Evolutionary conservation across 176 grass and related monocot genomes (phyloP).

Genomic region (Oryza nivara): DNA sequence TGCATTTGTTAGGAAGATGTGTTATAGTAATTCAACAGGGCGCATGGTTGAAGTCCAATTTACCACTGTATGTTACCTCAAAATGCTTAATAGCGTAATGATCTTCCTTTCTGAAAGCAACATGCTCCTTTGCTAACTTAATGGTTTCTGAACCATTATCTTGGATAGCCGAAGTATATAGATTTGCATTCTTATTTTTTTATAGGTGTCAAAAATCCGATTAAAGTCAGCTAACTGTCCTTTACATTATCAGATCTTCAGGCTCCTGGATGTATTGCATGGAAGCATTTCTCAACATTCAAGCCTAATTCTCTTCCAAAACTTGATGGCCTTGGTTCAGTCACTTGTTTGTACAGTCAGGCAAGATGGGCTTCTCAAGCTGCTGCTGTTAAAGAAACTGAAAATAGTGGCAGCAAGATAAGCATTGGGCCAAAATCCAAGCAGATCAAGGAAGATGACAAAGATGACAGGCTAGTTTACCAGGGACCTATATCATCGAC

Average conservation of each 20-base stretch:
- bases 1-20: background rate
- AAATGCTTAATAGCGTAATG: background rate
- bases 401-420: constrained; percentile 64
- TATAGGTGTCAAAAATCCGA: background rate
- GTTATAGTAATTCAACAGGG: background rate
- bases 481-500: constrained; percentile 91
- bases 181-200: background rate
- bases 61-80: background rate
- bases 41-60: background rate
- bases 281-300: constrained; percentile 55
- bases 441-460: constrained; percentile 54
- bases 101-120: background rate
- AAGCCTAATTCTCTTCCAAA: constrained; percentile 35
- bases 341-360: constrained; percentile 39
- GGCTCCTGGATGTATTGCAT: constrained; percentile 29
- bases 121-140: background rate
- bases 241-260: constrained; percentile 48
- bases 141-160: background rate
- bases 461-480: constrained; percentile 61
- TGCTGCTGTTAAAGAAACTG: constrained; percentile 58
- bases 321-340: background rate
- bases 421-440: constrained; percentile 80
- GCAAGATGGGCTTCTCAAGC: constrained; percentile 65
- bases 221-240: background rate
- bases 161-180: background rate